These are phyloP conservation scores for Castanea crenata DNA, from an alignment of 306 rosid genomes.

Conservation along the genomic window DNA sequence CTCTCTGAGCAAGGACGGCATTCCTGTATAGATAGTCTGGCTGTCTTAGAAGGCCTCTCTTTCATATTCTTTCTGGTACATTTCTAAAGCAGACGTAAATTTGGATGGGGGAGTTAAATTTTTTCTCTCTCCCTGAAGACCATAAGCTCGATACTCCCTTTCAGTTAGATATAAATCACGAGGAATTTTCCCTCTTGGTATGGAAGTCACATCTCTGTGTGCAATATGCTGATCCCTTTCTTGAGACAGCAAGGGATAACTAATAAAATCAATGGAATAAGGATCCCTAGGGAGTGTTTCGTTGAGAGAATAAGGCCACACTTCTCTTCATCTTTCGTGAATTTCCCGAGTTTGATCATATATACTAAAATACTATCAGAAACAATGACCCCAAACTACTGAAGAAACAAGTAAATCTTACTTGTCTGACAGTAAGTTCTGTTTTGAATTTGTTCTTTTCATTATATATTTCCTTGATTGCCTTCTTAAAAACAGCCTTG, in stretches of 20 bases:
- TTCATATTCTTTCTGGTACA: conserved; percentile 45
- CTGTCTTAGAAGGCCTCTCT: conserved; percentile 41
- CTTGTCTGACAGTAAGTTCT: conserved; percentile 75
- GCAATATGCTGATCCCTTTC: conserved; percentile 44
- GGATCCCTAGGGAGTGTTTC: conserved; percentile 34
- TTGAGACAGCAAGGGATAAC: conserved; percentile 29
- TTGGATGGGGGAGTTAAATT: conserved; percentile 32
- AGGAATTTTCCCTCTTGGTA: conserved; percentile 42
- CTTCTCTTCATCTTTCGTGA: conserved; percentile 26
- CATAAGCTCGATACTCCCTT: conserved; percentile 59
- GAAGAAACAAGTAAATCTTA: conserved; percentile 30
- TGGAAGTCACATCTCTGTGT: conserved; percentile 22
- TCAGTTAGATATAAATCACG: conserved; percentile 52
- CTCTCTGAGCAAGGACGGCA: conserved; percentile 38
- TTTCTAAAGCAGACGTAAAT: conserved; percentile 28
- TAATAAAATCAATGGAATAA: conserved; percentile 21
- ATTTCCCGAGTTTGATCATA: conserved; percentile 36
- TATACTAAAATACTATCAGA: conserved; percentile 13
- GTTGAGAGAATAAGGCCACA: conserved; percentile 22
- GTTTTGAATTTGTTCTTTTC: conserved; percentile 66
- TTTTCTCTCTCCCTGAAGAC: conserved; percentile 55
- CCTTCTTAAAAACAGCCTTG: conserved; percentile 66
- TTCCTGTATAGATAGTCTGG: conserved; percentile 32
- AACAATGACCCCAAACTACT: not conserved
- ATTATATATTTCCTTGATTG: conserved; percentile 78